Evolutionary conservation across 106 monocot species (phyloP), one percentile per base, ranked within the genome.

Genomic region (Vanilla planifolia): DNA sequence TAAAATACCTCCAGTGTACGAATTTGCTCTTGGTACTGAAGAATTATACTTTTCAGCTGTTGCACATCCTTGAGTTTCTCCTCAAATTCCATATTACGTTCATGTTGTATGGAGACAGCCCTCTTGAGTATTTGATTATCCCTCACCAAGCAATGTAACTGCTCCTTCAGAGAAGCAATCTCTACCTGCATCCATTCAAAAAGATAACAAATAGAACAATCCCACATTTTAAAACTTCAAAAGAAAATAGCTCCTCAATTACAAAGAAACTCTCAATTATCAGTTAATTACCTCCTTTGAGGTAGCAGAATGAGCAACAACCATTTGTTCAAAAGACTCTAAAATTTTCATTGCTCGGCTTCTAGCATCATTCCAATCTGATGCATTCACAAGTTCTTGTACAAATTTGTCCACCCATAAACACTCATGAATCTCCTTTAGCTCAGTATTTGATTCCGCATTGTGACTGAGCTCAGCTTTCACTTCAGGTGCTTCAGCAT

Each of bases 391-490:
- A 85, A 92, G 77, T 83, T 92, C 91, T 69, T 80, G 82, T 43
- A 92, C 73, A 67, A 92, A 80, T 45, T 70, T 29, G 66, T 92
- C 86, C 15, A 80, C 85, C 91, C 91, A 92, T 0, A 73, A 67
- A n/a, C 79, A 57, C 28, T 61, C 64, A 48, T 55, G 22, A 47
- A 51, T 23, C 24, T 30, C 23, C 60, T 48, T 35, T 14, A 55
- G 37, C 0, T 53, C 51, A 6, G 53, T 48, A 16, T 64, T 29
- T 26, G 32, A 64, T 35, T 36, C 33, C 2, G 30, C 43, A 67
- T 48, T 24, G 37, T 61, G 19, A 51, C 39, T 52, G 9, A 17
- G 58, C 61, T 68, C 71, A 59, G 44, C 48, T 13, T 70, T 70
- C 60, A 58, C 59, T 46, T 77, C 48, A 34, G 72, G 21, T 61